Conservation (phyloP, 768 basidiomycete genomes). For the Termitomyces sp. region DNA sequence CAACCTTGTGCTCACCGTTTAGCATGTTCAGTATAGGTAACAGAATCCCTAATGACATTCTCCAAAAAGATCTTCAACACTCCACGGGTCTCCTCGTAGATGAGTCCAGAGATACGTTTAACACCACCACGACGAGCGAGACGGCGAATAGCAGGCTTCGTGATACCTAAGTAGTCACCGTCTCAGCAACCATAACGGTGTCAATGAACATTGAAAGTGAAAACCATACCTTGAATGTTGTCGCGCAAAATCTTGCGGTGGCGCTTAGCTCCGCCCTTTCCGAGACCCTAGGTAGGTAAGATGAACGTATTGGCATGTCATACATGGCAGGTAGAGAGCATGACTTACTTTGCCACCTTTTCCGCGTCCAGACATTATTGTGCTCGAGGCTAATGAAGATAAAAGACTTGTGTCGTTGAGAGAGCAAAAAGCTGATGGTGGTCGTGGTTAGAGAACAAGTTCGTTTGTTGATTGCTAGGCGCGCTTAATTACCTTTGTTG, state of each 20-base stretch:
- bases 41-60: constrained; percentile 87
- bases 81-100: constrained; percentile 91
- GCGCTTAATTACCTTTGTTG: constrained; percentile 37
- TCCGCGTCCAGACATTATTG: constrained; percentile 74
- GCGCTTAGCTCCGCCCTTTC: constrained; percentile 82
- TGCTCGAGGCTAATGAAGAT: constrained; percentile 10
- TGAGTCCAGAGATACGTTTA: constrained; percentile 84
- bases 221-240: constrained; percentile 56
- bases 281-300: constrained; percentile 51
- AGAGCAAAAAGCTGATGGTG: constrained; percentile 22
- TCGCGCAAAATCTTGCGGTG: constrained; percentile 83
- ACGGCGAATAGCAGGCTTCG: constrained; percentile 82
- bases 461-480: constrained; percentile 31
- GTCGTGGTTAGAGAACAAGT: constrained; percentile 29
- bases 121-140: constrained; percentile 91
- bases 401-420: constrained; percentile 9
- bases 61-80: constrained; percentile 88
- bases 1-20: constrained; percentile 43
- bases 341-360: constrained; percentile 69
- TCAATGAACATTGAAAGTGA: not conserved
- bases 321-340: not conserved
- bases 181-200: not conserved
- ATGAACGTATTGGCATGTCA: not conserved
- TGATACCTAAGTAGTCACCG: constrained; percentile 49
- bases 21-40: constrained; percentile 92